Conservation (phyloP, 352 stramenopile genomes). For the Nothophytophthora sp. region DNA sequence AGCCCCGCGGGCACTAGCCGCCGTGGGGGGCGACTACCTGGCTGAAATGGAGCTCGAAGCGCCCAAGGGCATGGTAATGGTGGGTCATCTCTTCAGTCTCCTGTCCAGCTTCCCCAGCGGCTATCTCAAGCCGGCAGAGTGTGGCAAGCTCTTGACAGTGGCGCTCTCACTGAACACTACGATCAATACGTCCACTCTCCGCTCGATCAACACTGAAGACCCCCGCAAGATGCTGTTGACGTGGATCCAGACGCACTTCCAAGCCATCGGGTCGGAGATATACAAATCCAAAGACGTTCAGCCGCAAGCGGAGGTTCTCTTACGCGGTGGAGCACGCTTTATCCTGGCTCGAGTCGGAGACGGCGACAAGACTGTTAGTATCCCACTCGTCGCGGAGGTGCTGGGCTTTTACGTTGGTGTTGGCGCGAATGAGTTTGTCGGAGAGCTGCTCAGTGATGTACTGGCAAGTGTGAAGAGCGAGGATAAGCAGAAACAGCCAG, state of each 20-base stretch:
- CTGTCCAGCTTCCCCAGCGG: constrained; percentile 30
- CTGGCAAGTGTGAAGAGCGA: not conserved
- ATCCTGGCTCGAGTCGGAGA: constrained; percentile 24
- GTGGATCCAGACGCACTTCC: constrained; percentile 33
- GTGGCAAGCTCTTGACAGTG: constrained; percentile 23
- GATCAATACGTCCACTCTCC: constrained; percentile 1
- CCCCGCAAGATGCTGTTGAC: constrained; percentile 13
- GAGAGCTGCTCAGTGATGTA: constrained; percentile 29
- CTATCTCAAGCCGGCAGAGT: constrained; percentile 34
- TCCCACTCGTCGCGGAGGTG: constrained; percentile 30
- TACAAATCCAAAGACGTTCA: constrained; percentile 4
- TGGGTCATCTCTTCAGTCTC: constrained; percentile 28
- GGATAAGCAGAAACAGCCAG: not conserved
- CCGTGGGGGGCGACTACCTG: constrained; percentile 20
- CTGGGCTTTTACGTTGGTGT: constrained; percentile 32
- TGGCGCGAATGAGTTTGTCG: constrained; percentile 28
- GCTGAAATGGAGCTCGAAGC: constrained; percentile 13
- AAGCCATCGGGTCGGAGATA: constrained; percentile 13
- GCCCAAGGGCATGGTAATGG: constrained; percentile 4
- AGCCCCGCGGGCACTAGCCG: constrained; percentile 39
- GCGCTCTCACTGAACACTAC: constrained; percentile 23
- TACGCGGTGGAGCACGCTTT: constrained; percentile 16
- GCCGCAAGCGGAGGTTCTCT: constrained; percentile 7
- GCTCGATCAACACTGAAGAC: constrained; percentile 9
- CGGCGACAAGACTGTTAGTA: constrained; percentile 12